A percentile compares a stretch with the other conserved stretches of the same genome.
These are phyloP conservation scores for Linaria vulgaris DNA, from an alignment of 257 asterid species.

Conservation along the genomic window DNA sequence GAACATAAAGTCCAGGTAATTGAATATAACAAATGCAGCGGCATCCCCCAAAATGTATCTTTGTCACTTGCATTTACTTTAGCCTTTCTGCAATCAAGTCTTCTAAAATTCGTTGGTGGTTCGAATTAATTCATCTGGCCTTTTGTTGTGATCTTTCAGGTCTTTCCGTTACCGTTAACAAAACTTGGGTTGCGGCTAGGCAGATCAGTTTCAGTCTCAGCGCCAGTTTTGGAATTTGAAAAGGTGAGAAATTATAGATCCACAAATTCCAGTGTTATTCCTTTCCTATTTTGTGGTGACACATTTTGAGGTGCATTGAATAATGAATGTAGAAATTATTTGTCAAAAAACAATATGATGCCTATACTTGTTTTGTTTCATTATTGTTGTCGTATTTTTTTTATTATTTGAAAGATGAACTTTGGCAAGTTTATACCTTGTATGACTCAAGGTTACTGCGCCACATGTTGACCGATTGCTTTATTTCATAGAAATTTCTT, in stretches of 20 bases:
- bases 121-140: background rate
- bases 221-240: slow-evolving; percentile 5
- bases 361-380: background rate
- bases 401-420: background rate
- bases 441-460: too few species aligned
- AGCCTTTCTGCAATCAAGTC: background rate
- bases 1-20: background rate
- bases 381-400: background rate
- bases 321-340: background rate
- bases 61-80: background rate
- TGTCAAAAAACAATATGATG: background rate
- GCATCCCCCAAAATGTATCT: background rate
- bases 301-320: slow-evolving; percentile 2
- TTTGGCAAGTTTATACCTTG: too few species aligned
- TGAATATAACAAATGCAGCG: background rate
- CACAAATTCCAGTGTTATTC: background rate
- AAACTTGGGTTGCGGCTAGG: background rate
- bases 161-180: background rate
- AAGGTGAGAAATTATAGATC: background rate
- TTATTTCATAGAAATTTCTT: too few species aligned
- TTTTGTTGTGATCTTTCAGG: slow-evolving; percentile 20
- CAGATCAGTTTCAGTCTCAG: slow-evolving; percentile 1
- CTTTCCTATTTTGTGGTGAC: slow-evolving; percentile 1
- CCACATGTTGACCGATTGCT: too few species aligned
- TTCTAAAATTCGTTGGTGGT: slow-evolving; percentile 4